phyloP scores from a whole-genome alignment of 139 green algal species.

The Zygnema circumcarinatum region DNA sequence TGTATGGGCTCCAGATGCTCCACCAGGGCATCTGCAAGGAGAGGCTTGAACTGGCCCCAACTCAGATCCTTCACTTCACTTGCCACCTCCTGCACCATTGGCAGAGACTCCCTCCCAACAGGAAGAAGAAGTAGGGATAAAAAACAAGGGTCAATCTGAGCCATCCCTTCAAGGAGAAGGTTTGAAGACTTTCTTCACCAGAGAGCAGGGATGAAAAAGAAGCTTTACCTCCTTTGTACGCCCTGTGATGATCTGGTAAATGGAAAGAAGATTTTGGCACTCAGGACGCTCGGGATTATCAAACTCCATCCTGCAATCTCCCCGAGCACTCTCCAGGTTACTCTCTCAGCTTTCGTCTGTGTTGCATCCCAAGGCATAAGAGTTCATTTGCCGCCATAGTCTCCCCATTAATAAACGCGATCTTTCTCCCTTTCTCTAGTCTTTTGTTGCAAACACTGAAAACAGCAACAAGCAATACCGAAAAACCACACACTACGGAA shows the following conservation, averaged over 20 bases:
- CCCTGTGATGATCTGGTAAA: conserved; percentile 90
- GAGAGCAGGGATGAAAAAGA: no score
- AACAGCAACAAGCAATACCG: not conserved
- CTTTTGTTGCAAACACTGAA: not conserved
- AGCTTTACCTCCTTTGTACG: conserved; percentile 72
- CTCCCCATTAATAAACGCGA: no score
- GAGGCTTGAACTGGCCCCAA: conserved; percentile 96
- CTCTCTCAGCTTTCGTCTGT: no score
- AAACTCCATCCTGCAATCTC: conserved; percentile 77
- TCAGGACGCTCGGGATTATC: conserved; percentile 91
- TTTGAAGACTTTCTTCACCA: no score
- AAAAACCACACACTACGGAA: not conserved
- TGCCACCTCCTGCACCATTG: conserved; percentile 66
- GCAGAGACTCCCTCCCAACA: not conserved
- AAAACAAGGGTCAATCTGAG: not conserved
- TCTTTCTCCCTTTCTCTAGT: no score
- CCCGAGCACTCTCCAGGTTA: not conserved
- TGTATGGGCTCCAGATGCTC: conserved; percentile 92
- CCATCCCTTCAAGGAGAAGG: no score
- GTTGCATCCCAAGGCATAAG: no score
- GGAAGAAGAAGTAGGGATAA: not conserved
- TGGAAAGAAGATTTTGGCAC: conserved; percentile 91
- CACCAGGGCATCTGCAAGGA: conserved; percentile 91
- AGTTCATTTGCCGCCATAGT: no score
- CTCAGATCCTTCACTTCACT: conserved; percentile 75